Evolutionary conservation across 495 filamentous ascomycete species (phyloP).

Genomic region (Penicillium bialowiezense): DNA sequence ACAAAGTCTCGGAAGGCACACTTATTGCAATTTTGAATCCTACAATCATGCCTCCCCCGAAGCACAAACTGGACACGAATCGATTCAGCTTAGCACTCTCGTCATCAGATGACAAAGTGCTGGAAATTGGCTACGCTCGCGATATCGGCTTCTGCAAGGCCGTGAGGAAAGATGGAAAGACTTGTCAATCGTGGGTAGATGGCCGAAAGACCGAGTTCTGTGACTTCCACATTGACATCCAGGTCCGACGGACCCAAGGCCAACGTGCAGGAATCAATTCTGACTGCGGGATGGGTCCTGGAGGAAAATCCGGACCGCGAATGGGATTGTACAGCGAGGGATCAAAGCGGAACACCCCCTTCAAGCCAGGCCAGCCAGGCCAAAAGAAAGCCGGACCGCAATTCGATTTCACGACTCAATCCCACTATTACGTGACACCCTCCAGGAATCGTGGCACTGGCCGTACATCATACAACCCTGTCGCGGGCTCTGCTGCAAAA

Average conservation of each 20-base stretch:
- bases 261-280: conserved; percentile 80
- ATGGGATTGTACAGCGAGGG: conserved; percentile 45
- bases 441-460: conserved; percentile 25
- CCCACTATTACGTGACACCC: conserved; percentile 56
- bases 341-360: conserved; percentile 32
- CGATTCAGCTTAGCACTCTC: conserved; percentile 80
- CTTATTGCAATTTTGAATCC: conserved; percentile 94
- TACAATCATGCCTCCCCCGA: conserved; percentile 79
- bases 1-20: conserved; percentile 82
- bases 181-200: conserved; percentile 84
- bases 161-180: conserved; percentile 76
- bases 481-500: conserved; percentile 52
- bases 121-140: conserved; percentile 81
- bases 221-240: conserved; percentile 84
- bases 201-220: conserved; percentile 84
- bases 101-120: conserved; percentile 78
- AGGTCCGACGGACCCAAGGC: conserved; percentile 66
- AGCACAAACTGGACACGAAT: conserved; percentile 67
- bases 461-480: conserved; percentile 23
- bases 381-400: conserved; percentile 43
- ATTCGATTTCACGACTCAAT: conserved; percentile 60
- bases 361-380: conserved; percentile 36
- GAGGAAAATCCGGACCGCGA: conserved; percentile 40
- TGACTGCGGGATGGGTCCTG: conserved; percentile 44
- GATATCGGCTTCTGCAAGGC: conserved; percentile 90